Evolutionary conservation across 2,329 filamentous ascomycete genomes (phyloP), one percentile per base, ranked within the genome.

Genomic region (Fusarium longipes): DNA sequence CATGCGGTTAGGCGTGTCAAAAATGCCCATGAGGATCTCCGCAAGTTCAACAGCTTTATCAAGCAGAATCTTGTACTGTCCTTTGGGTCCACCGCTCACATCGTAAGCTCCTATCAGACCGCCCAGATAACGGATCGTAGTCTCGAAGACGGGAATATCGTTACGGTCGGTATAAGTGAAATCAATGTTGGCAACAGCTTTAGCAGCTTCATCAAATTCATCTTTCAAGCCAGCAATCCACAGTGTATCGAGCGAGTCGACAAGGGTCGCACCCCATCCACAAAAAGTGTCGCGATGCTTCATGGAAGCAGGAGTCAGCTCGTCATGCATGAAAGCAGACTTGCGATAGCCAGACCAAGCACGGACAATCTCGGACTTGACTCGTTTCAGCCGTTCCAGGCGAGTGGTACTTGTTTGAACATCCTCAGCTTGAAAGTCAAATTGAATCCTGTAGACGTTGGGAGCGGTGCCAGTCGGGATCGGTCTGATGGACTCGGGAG

Each of bases 1-100:
- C 92, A 98, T 96, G 70, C 93, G 89, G 77, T 98, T 97, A 1
- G 94, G 94, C 1, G 95, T 97, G 78, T 97, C 93, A 73, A 97
- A 97, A 6, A 91, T 86, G 52, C 90, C 89, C 81, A 94, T 93
- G 30, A 97, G 81, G 62, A 97, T 85, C 72, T 95, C 91, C 36
- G 88, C 93, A 25, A 96, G 85, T 78, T 95, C 90, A 33, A 90
- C 83, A 2, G 93, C 92, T 79, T 96, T 96, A 53, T 89, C 86
- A 30, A 96, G 83, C 12, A 97, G 82, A 24, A 91, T 82, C 20
- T 84, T 79, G 72, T 97, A 91, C 15, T 80, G 73, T 35, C 84
- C 82, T 9, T 78, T 72, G 35, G 79, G 72, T 8, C 86, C 88
- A 18, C 87, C 91, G 51, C 91, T 94, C 56, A 97, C 84, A 79